Base-by-base conservation (phyloP, 2,329 filamentous ascomycete genomes). In the Zasmidium angulare region DNA sequence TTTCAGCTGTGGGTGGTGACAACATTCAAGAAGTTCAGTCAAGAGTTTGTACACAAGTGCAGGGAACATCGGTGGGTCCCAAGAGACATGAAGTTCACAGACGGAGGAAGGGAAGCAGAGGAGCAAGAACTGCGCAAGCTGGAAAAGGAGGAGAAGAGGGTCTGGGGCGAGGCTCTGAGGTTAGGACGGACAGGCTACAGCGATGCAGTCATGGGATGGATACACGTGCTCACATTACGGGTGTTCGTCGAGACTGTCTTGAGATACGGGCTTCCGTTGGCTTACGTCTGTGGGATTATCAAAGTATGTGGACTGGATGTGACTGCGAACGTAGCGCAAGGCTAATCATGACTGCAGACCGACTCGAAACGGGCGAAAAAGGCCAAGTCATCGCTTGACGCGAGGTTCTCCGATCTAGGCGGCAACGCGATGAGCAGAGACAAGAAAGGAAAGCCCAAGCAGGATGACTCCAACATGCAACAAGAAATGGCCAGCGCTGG, bases 161-260 rank as follows among this genome's bases (percentile, higher is more conserved):
- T 96, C 1, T 96, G 92, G 86, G 92, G 91, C 11, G 93, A 99
- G 78, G 92, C 93, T 2, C 76, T 99, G 71, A 85, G 92, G 65
- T 82, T 97, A 69, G 91, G 89, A 14, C 83, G 93, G 63, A 96
- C 91, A n/a, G 92, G 91, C 17, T 99, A 95, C 86, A 93, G 91
- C 72, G 95, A 99, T 78, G 89, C 89, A 63, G 91, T 96, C 66
- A 96, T 96, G 91, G 89, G 93, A 55, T 96, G 93, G 91, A 84
- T 96, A 52, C 95, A 99, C 73, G 89, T 96, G 24, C 81, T 98
- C 71, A 90, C 93, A 6, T 78, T 99, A 69, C 83, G 95, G 55
- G 93, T 98, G 20, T 99, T 98, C 76, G 95, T 99, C 20, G 95
- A 99, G 82, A 96, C 93, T 3, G 95, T 99, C n/a, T 80, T 99